Base-by-base conservation (phyloP, 805 yeast species). In the Blastobotrys robertii region DNA sequence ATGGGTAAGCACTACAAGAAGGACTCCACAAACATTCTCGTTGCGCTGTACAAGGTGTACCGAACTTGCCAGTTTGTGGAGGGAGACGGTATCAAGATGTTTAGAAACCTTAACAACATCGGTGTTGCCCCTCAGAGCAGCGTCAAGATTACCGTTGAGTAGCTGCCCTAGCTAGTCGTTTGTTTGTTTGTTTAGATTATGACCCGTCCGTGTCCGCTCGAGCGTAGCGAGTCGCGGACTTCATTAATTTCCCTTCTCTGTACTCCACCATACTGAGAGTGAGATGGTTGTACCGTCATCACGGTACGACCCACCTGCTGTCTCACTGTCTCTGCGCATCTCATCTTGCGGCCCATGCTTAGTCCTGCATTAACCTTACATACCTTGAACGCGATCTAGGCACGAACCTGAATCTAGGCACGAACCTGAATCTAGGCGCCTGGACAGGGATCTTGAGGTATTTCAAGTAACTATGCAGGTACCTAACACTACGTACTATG, bases 1-100 rank as follows among this genome's bases (percentile, higher is more conserved):
- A 80, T 84, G 92, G 95, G 95, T 54, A 72, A 74, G 51, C 86
- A 82, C 64, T 85, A 84, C 69, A 72, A 69, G 48, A 65, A 73
- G 56, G 66, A 72, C 43, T 79, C 71, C 51, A 84, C 84, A 63
- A 82, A 74, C 69, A 81, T 85, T 86, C 77, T 83, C 62, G 42
- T 66, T 79, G 34, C 71, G 74, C 55, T 85, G 83, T 63, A 56
- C 54, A 70, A 72, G 48, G 65, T 69, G 49, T 64, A 72, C 41
- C 74, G 88, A 63, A 49, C 70, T 46, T 81, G 88, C 63, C 84
- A 79, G 63, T 81, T 73, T 51, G 84, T 81, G 43, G 85, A 78
- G 48, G 84, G 81, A 53, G 72, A 73, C 38, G 85, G 85, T 47
- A 77, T 82, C 50, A 61, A 51, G 54, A 84, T 84, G 92, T 84